Conservation (phyloP, 2,329 filamentous ascomycete species). For the Colletotrichum euphorbiae region DNA sequence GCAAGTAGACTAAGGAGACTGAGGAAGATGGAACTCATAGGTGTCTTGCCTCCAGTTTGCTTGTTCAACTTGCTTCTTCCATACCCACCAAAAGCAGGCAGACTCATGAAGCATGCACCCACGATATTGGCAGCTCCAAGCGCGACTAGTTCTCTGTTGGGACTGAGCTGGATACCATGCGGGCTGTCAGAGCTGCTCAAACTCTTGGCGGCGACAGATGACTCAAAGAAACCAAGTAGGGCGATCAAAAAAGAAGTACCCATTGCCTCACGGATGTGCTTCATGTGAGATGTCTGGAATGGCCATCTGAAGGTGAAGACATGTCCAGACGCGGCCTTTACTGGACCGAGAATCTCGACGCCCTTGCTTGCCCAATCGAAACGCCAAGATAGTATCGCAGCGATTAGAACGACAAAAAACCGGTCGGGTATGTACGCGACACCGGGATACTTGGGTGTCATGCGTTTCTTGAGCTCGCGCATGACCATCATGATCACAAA, state of each 20-base stretch:
- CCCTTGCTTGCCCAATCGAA: constrained; percentile 84
- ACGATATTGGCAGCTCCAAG: constrained; percentile 92
- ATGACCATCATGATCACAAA: constrained; percentile 93
- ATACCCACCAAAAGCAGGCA: constrained; percentile 96
- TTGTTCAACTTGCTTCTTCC: constrained; percentile 95
- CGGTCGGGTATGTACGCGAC: constrained; percentile 94
- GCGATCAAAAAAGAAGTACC: constrained; percentile 94
- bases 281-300: constrained; percentile 80
- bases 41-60: constrained; percentile 89
- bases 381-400: constrained; percentile 81
- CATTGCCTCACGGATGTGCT: constrained; percentile 86
- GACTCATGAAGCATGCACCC: constrained; percentile 89
- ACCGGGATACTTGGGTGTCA: constrained; percentile 82
- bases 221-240: constrained; percentile 97
- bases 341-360: constrained; percentile 84
- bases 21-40: constrained; percentile 91
- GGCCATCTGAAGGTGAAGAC: constrained; percentile 88
- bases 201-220: constrained; percentile 94
- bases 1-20: constrained; percentile 85
- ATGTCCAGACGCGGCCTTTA: constrained; percentile 78
- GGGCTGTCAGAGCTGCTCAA: constrained; percentile 78
- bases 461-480: constrained; percentile 80
- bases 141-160: constrained; percentile 93
- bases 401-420: constrained; percentile 87
- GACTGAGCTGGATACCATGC: constrained; percentile 83